phyloP scores from a whole-genome alignment of 495 filamentous ascomycete species.

The Penicillium ochrochloron region DNA sequence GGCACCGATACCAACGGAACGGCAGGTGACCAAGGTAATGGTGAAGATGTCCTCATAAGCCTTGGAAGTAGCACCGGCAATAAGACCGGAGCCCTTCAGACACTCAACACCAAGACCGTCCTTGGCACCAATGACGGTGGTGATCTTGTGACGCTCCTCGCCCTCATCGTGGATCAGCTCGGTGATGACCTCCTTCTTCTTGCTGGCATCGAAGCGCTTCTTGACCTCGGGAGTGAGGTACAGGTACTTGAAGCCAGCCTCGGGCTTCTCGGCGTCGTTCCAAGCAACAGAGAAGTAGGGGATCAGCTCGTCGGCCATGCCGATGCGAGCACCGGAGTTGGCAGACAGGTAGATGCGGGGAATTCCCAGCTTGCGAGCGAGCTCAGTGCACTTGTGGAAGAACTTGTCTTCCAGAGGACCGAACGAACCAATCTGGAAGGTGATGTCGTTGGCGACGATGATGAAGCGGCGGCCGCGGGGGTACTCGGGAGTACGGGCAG shows the following conservation, averaged over 20 bases:
- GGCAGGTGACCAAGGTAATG: slow-evolving; percentile 95
- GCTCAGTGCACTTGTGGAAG: slow-evolving; percentile 98
- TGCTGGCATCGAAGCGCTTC: slow-evolving; percentile 84
- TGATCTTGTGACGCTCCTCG: slow-evolving; percentile 91
- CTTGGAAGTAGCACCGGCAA: slow-evolving; percentile 94
- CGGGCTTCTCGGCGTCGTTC: slow-evolving; percentile 83
- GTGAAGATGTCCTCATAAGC: slow-evolving; percentile 99
- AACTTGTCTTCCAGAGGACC: slow-evolving; percentile 95
- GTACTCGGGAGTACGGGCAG: slow-evolving; percentile 97
- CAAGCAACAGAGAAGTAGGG: slow-evolving; percentile 96
- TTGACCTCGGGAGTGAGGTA: slow-evolving; percentile 89
- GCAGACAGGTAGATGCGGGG: slow-evolving; percentile 97
- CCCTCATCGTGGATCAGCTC: slow-evolving; percentile 84
- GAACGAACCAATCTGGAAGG: slow-evolving; percentile 97
- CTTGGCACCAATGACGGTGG: slow-evolving; percentile 90
- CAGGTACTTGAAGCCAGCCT: slow-evolving; percentile 97
- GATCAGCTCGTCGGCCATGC: slow-evolving; percentile 95
- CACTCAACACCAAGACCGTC: slow-evolving; percentile 98
- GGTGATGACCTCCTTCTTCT: slow-evolving; percentile 82
- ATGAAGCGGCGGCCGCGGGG: slow-evolving; percentile 89
- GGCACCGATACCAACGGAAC: slow-evolving; percentile 96
- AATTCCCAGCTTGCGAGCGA: slow-evolving; percentile 90
- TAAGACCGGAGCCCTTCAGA: slow-evolving; percentile 93
- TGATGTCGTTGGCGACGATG: slow-evolving; percentile 98
- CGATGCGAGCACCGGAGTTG: slow-evolving; percentile 98